Base-by-base conservation (phyloP, 2,329 filamentous ascomycete genomes). In the Ophiostoma quercus region DNA sequence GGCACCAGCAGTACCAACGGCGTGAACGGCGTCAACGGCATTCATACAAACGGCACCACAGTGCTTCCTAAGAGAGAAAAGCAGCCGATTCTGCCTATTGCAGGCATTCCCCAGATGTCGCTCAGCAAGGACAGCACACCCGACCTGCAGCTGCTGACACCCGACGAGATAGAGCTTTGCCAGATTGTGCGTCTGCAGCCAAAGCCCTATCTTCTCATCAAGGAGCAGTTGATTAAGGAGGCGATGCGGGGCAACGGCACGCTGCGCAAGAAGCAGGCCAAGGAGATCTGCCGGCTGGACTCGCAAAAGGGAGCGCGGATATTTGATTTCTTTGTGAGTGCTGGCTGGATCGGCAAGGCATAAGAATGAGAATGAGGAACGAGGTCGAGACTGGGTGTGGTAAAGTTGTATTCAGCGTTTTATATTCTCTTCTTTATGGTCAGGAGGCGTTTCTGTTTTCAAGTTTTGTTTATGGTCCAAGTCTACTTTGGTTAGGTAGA, bases 191-290 rank as follows among this genome's bases (percentile, higher is more conserved):
- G 93, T 60, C 81, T 99, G 68, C 91, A 95, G 79, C 95, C 95
- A 0, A 99, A 99, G 81, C 92, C 95, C 1, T 99, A 97, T 78
- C 80, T 97, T 5, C 92, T 92, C 76, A 92, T 98, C 79, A 99
- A 99, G 79, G 93, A 97, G 78, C 89, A 91, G 72, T 84, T 98
- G n/a, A 80, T 98, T 68, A 92, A 92, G 75, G 94, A 98, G 77
- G 92, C 94, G 0, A 87, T 97, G 78, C 95, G 94, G 80, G 89
- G 89, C 71, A 94, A 95, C 71, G 95, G 95, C 0, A 87, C 85
- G 14, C 81, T 99, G 8, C 98, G 97, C 83, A 97, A 95, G 85
- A 98, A 97, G 80, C 90, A 94, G 74, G 93, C 93, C 1, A 91
- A 90, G 77, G 91, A 96, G 76, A 89, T 98, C 34, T 94, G 91